Base-by-base conservation (phyloP, 2,329 filamentous ascomycete species). In the Talaromyces sp. region DNA sequence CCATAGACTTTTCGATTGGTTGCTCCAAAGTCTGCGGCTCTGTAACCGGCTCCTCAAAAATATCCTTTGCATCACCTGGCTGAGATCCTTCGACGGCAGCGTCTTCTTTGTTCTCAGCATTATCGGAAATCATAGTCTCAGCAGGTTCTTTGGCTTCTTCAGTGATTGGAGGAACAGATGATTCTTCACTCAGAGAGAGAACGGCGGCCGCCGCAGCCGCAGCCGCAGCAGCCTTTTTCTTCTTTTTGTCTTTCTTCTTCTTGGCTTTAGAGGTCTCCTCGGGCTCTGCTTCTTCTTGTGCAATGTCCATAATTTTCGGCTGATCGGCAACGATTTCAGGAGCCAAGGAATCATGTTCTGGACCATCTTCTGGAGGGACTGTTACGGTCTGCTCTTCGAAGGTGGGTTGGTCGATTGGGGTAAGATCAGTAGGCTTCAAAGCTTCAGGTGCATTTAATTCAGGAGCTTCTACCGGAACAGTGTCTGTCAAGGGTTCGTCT, bases 181-280 rank as follows among this genome's bases (percentile, higher is more conserved):
- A n/a, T 1, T 44, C 42, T 7, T 55, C 7, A 11, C 23, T 39
- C 18, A 7, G 11, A 8, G 35, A 1, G 5, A 35, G 28, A 44
- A 12, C 23, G 14, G 35, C 39, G 9, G 55, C 37, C 1, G 33
- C 33, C 1, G 35, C 54, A n/a, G 21, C 21, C 16, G 54, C 14
- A 4, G 37, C n/a, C n/a, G n/a, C 23, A 1, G 42, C 33, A 3
- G 21, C 42, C 18, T 55, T 46, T 61, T 74, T 74, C 62, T 71
- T 72, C 64, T 80, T 79, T 69, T 79, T 78, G 9, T 69, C 78
- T 69, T 72, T 74, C 12, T 68, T 66, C 48, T 71, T 72, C 48
- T 72, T 70, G 14, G 66, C 66, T 50, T 67, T 71, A 2, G 67
- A 37, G 25, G 40, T 35, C 31, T 63, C 50, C 11, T 35, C 52